phyloP scores from a whole-genome alignment of 306 rosid genomes.

The Vigna unguiculata region DNA sequence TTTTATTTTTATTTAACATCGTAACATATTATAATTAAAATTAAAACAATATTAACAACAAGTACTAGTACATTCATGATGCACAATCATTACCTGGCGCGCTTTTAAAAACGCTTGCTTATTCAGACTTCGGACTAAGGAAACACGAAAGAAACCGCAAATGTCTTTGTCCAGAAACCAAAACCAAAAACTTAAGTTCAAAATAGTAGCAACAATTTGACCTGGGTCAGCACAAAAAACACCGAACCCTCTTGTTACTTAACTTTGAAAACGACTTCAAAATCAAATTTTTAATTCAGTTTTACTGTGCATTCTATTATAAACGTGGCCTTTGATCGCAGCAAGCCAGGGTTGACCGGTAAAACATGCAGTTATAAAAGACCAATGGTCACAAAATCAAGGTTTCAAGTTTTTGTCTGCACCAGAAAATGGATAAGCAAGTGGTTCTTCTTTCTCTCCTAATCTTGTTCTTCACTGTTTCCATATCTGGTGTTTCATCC shows the following conservation, averaged over 20 bases:
- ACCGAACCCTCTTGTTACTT: background rate
- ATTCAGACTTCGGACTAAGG: background rate
- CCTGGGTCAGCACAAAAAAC: background rate
- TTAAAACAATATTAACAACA: background rate
- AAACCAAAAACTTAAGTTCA: background rate
- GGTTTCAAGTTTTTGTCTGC: background rate
- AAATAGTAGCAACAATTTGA: background rate
- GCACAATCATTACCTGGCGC: background rate
- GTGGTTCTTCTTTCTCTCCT: background rate
- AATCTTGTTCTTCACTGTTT: constrained; percentile 35
- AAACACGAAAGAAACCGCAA: background rate
- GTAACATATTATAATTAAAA: background rate
- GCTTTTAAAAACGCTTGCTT: background rate
- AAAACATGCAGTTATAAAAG: background rate
- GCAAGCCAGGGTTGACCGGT: constrained; percentile 45
- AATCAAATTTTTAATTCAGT: background rate
- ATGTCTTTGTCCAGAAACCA: background rate
- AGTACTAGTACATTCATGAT: background rate
- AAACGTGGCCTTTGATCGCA: constrained; percentile 12
- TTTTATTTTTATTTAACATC: background rate
- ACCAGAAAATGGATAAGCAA: constrained; percentile 39
- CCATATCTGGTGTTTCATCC: constrained; percentile 1
- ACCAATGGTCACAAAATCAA: background rate
- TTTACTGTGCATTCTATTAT: background rate
- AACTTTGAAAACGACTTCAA: background rate